Evolutionary conservation across 1,284 basidiomycete species (phyloP), one percentile per base, ranked within the genome.

Genomic region (Pascua guehoae): DNA sequence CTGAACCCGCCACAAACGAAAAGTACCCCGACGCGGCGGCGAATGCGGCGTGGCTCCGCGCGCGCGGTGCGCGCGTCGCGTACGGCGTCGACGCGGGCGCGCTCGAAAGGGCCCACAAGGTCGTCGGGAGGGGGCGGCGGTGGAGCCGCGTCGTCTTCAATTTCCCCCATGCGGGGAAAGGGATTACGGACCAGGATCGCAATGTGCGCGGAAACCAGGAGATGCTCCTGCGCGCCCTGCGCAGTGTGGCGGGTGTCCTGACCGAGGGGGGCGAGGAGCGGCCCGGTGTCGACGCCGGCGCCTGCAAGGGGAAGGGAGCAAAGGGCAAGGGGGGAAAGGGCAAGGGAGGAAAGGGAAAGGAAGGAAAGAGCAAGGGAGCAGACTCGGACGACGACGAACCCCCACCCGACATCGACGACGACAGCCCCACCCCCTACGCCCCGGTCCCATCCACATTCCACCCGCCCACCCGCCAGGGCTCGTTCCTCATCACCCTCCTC

Each of bases 131-230:
- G 45, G 56, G 56, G 15, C 49, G 47, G 44, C 53, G 60, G 42
- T 89, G 84, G 87, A 92, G 80, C 81, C 84, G 76, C 54, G 84
- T 98, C 56, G 86, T 91, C 18, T 98, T 92, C 85, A 97, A 98
- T 72, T 98, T 98, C 68, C 95, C 95, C 51, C 95, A 98, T 79
- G 88, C 88, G 66, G 94, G 94, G 88, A 68, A 67, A 84, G 91
- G 94, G 0, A 95, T 98, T 65, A 86, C 90, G 46, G 92, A 98
- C 72, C 91, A 95, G 78, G 88, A 93, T 67, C 85, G 95, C 52
- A 98, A 98, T 75, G 88, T 98, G 57, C 79, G 90, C 12, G 86
- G 88, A 11, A 98, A 98, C 75, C 95, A 98, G 72, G 71, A 87
- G 17, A 81, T 97, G n/a, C 78, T 98, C 16, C 81, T 97, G 18